Evolutionary conservation across 208 protist species (phyloP).

Genomic region (Herpetomonas tarakana): DNA sequence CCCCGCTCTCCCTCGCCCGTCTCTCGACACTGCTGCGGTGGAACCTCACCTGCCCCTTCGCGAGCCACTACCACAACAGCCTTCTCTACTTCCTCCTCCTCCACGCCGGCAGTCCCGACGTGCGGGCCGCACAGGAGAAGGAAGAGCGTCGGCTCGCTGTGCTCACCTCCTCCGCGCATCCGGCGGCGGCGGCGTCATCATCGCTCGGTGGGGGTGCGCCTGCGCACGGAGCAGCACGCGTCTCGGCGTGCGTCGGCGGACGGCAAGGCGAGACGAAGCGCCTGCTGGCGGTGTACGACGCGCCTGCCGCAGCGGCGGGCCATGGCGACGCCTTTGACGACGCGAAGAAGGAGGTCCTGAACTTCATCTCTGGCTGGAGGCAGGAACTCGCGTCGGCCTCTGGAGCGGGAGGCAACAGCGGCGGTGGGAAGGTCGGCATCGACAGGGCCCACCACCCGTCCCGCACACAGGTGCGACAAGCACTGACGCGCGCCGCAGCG

Average conservation of each 20-base stretch:
- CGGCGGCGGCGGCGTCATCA: not conserved
- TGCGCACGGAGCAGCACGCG: too few species aligned
- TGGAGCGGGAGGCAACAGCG: too few species aligned
- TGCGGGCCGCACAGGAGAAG: not conserved
- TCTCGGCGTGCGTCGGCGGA: not conserved
- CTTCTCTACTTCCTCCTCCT: constrained; percentile 11
- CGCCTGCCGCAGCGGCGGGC: not conserved
- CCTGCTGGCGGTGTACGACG: not conserved
- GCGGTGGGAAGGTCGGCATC: too few species aligned
- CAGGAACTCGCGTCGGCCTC: too few species aligned
- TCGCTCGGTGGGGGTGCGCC: not conserved
- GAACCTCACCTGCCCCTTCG: not conserved
- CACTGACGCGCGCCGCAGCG: not conserved
- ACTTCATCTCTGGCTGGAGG: too few species aligned
- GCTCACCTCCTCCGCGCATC: not conserved
- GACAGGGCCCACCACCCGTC: too few species aligned
- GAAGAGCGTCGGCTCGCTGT: not conserved
- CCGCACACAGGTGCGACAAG: too few species aligned
- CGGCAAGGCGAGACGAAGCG: not conserved
- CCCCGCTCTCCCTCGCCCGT: not conserved
- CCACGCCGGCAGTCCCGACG: not conserved
- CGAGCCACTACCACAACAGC: not conserved
- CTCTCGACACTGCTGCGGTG: not conserved
- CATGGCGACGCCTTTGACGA: not conserved
- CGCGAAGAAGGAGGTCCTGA: too few species aligned